Base-by-base conservation (phyloP, 2,329 filamentous ascomycete genomes). In the Fusarium begoniae region DNA sequence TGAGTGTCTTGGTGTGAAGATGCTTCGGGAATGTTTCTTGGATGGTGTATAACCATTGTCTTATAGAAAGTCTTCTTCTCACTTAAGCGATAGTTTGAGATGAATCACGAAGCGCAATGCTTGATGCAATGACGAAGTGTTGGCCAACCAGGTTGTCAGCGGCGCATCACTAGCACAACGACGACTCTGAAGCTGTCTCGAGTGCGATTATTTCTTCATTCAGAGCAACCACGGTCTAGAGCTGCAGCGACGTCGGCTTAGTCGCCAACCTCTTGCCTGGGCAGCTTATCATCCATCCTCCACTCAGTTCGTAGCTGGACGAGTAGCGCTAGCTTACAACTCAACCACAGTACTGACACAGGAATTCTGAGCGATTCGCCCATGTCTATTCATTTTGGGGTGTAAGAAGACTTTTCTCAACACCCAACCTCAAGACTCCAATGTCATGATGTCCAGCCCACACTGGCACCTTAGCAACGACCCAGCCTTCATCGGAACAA, bases 51-150 rank as follows among this genome's bases (percentile, higher is more conserved):
- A 14, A 9, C 20, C 20, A 3, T 24, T 13, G 10, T 47, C 28
- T 66, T 66, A 66, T 66, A 40, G n/a, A 26, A 63, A 26, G 20
- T 20, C 4, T 24, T 24, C 9, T 24, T 17, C 14, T n/a, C 35
- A 28, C 6, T 9, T 22, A 7, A 5, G 2, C 2, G 24, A 24
- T 30, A 24, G 30, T 17, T 24, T 20, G n/a, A 17, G 24, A 9
- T 51, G 24, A 38, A 51, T 51, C 37, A 13, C 13, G 30, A n/a
- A 24, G 30, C 45, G 30, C 55, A 60, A 38, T 30, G 5, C 5
- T 8, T 35, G 22, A 20, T 20, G 7, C 3, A 20, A 28, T 51
- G 41, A 44, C 22, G 1, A 48, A 43, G 47, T 30, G 22, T 35
- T 4, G 12, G 22, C n/a, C 8, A 41, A 6, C 20, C 28, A 12